Evolutionary conservation across 108 stramenopile species (phyloP).

Genomic region (Aureococcus anophagefferens): DNA sequence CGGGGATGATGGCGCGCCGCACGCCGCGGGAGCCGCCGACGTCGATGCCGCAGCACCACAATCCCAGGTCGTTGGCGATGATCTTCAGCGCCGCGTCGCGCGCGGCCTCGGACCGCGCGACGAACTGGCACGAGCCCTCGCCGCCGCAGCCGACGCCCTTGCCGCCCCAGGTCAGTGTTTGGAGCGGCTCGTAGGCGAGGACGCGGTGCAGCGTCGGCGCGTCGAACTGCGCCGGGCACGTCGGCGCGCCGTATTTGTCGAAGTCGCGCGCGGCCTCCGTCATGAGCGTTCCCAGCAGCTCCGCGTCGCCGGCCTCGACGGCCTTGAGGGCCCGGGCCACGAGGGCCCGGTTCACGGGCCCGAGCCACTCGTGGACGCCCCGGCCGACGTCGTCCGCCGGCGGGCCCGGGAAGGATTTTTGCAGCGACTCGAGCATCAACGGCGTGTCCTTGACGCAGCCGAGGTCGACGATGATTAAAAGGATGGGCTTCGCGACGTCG

Average conservation of each 20-base stretch:
- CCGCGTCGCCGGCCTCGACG: constrained; percentile 9
- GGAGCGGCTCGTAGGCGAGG: constrained; percentile 5
- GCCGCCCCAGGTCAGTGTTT: constrained; percentile 3
- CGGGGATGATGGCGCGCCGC: constrained; percentile 12
- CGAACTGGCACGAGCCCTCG: constrained; percentile 19
- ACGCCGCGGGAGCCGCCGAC: constrained; percentile 1
- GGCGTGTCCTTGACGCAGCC: constrained; percentile 20
- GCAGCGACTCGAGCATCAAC: constrained; percentile 18
- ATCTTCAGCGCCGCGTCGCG: constrained; percentile 4
- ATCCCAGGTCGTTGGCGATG: constrained; percentile 4
- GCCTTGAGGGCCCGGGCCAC: constrained; percentile 5
- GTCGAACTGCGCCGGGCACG: constrained; percentile 22
- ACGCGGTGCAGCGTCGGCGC: constrained; percentile 16
- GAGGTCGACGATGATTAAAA: constrained; percentile 19
- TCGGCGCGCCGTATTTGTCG: constrained; percentile 11
- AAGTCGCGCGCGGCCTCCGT: constrained; percentile 11
- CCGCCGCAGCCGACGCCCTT: constrained; percentile 29
- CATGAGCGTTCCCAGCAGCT: constrained; percentile 15
- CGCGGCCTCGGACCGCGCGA: constrained; percentile 4
- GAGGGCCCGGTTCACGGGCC: constrained; percentile 8
- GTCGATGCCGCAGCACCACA: constrained; percentile 10
- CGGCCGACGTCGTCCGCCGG: constrained; percentile 1
- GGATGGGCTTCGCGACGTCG: constrained; percentile 4
- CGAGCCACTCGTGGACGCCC: constrained; percentile 10
- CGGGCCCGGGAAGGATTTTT: constrained; percentile 13